Evolutionary conservation across 768 basidiomycete genomes (phyloP).

Genomic region (Phallus indusiatus): DNA sequence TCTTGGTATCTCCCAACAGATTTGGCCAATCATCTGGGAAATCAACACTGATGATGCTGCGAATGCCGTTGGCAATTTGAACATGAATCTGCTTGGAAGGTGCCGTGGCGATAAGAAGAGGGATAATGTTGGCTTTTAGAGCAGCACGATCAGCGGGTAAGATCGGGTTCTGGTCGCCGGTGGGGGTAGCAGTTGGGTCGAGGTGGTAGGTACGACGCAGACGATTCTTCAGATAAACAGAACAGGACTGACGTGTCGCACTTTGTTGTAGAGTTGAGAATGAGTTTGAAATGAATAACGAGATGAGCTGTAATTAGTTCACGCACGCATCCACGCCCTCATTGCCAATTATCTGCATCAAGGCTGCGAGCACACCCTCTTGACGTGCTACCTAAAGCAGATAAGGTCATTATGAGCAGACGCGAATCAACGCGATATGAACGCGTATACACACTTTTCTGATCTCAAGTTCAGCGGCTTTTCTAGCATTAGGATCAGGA

Average conservation of each 20-base stretch:
- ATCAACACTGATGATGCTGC: conserved; percentile 64
- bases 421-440: neutral
- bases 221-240: conserved; percentile 89
- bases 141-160: conserved; percentile 59
- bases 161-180: conserved; percentile 56
- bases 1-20: conserved; percentile 58
- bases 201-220: conserved; percentile 57
- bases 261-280: conserved; percentile 27
- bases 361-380: conserved; percentile 75
- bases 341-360: conserved; percentile 76
- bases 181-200: conserved; percentile 27
- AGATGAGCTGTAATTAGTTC: conserved; percentile 23
- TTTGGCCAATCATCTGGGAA: conserved; percentile 71
- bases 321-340: conserved; percentile 72
- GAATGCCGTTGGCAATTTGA: conserved; percentile 67
- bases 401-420: conserved; percentile 1
- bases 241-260: conserved; percentile 73
- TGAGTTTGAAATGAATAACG: conserved; percentile 3
- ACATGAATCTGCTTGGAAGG: conserved; percentile 60
- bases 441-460: conserved; percentile 48
- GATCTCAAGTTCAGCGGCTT: conserved; percentile 79
- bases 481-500: conserved; percentile 79
- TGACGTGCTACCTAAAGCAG: conserved; percentile 59
- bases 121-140: conserved; percentile 60
- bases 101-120: conserved; percentile 53